Evolutionary conservation across 257 asterid genomes (phyloP).

Genomic region (Knoxia roxburghii): DNA sequence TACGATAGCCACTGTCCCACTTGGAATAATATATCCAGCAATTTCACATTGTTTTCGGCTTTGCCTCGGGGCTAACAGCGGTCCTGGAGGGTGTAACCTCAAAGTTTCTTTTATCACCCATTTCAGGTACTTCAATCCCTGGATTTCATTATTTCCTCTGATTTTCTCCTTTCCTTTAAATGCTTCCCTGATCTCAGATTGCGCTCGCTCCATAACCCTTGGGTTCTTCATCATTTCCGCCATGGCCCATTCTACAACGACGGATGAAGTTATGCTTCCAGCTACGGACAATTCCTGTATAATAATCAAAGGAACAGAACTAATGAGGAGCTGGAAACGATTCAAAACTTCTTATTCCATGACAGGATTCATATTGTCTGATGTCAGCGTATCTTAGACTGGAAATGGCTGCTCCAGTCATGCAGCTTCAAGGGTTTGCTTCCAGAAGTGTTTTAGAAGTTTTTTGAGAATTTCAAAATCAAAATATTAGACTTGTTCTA

Average conservation of each 20-base stretch:
- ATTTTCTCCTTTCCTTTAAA: slow-evolving; percentile 8
- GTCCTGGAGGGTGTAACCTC: slow-evolving; percentile 24
- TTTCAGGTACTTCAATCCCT: slow-evolving; percentile 16
- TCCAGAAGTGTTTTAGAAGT: no score
- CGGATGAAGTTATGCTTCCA: slow-evolving; percentile 19
- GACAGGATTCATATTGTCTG: no score
- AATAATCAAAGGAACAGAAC: no score
- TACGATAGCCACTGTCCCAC: background rate
- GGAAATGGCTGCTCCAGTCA: no score
- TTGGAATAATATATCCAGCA: slow-evolving; percentile 12
- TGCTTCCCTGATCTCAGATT: slow-evolving; percentile 18
- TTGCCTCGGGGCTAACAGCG: slow-evolving; percentile 22
- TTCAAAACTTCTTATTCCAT: no score
- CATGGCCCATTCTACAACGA: slow-evolving; percentile 19
- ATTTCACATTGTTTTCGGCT: slow-evolving; percentile 14
- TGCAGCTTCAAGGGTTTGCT: no score
- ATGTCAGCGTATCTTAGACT: no score
- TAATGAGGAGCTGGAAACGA: no score
- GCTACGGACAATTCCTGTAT: slow-evolving; percentile 20
- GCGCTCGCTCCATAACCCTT: slow-evolving; percentile 19
- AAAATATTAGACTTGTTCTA: no score
- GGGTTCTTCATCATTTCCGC: slow-evolving; percentile 25
- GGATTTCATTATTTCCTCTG: background rate
- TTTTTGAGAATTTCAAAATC: no score
- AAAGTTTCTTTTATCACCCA: slow-evolving; percentile 28